Evolutionary conservation across 2,329 filamentous ascomycete genomes (phyloP), one percentile per base, ranked within the genome.

Genomic region (Fusarium nurragi): DNA sequence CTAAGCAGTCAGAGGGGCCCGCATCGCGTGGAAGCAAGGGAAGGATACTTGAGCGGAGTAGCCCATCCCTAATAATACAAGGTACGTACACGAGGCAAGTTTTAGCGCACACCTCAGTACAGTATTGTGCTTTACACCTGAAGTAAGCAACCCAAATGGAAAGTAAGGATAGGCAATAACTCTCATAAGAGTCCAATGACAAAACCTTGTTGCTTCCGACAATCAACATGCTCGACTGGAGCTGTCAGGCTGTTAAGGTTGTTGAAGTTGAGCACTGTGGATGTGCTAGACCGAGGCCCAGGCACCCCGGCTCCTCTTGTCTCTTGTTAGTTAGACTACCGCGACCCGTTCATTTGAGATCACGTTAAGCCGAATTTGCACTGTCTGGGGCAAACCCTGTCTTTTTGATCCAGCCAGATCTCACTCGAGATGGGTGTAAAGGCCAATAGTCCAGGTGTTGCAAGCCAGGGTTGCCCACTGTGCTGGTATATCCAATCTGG

Each of bases 1-100:
- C 46, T 46, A 49, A 54, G 50, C 39, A 41, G 28, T 51, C 43
- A 50, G 55, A 56, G 67, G 60, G 66, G 39, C 58, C 61, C 51
- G 60, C 65, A 51, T 55, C 54, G 44, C 52, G 45, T 58, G 46
- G 52, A 72, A 65, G 70, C 68, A 71, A 71, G 70, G 70, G 68
- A 47, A 52, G 36, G 28, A 50, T 53, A 58, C 54, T 45, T 48
- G 34, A 59, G 67, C 62, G 67, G 65, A 70, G 49, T 34, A 40
- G 40, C 49, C 66, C 60, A 70, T 70, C 47, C 59, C 59, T 54
- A 40, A 47, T 45, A 44, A 50, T 13, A 19, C 54, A 55, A 64
- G 48, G 64, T 40, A 57, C 48, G 65, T 30, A 57, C 23, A 49
- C 38, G 43, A 34, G 44, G 25, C 34, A 43, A 39, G 32, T 26